Evolutionary conservation across 1,139 yeast genomes (phyloP).

Genomic region (Yamadazyma atmosphaerica): DNA sequence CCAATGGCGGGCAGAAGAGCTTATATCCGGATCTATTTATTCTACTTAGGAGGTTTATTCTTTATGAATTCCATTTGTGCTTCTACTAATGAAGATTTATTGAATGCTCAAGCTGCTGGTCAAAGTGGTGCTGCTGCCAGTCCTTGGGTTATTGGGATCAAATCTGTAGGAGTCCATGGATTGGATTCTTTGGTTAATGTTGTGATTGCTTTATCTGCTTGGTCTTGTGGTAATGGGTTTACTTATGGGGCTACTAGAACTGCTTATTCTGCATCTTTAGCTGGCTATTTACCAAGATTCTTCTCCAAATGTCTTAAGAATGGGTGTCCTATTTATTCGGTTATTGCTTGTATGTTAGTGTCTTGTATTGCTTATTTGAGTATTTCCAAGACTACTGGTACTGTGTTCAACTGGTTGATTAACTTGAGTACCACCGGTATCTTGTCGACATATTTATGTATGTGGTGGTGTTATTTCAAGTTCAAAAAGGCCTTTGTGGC

Average conservation of each 20-base stretch:
- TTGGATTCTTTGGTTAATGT: conserved; percentile 38
- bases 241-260: conserved; percentile 37
- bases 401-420: conserved; percentile 41
- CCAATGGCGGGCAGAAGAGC: conserved; percentile 37
- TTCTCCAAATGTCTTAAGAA: conserved; percentile 33
- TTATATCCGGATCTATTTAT: conserved; percentile 33
- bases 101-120: conserved; percentile 24
- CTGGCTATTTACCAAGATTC: conserved; percentile 37
- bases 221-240: conserved; percentile 42
- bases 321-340: conserved; percentile 39
- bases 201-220: conserved; percentile 34
- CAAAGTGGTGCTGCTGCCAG: conserved; percentile 35
- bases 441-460: conserved; percentile 51
- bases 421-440: conserved; percentile 52
- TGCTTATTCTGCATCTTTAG: conserved; percentile 36
- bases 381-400: conserved; percentile 24
- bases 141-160: conserved; percentile 44
- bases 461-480: conserved; percentile 48
- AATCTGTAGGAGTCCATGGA: conserved; percentile 35
- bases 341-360: conserved; percentile 21
- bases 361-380: conserved; percentile 32
- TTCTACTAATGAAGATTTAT: conserved; percentile 31
- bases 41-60: conserved; percentile 40
- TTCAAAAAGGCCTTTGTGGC: conserved; percentile 34
- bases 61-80: conserved; percentile 37